These are phyloP conservation scores for Lentinula guzmanii DNA, from an alignment of 768 basidiomycete genomes.

Conservation along the genomic window DNA sequence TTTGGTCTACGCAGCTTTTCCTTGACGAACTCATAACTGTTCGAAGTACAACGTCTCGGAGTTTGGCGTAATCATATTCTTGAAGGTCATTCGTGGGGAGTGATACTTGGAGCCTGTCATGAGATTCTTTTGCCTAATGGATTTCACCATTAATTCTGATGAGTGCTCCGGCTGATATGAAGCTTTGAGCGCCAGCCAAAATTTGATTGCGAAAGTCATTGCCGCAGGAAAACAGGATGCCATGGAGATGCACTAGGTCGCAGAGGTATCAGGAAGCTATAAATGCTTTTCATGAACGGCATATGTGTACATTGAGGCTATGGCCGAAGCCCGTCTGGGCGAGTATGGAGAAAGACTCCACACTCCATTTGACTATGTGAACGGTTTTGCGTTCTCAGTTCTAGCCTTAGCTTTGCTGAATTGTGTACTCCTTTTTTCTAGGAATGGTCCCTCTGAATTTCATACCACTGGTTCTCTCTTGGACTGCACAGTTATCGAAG, in stretches of 20 bases:
- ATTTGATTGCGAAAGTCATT: conserved; percentile 19
- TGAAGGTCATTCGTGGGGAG: too few species aligned
- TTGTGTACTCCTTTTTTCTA: conserved; percentile 2
- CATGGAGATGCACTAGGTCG: conserved; percentile 19
- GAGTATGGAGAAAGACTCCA: conserved; percentile 24
- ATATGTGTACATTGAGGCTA: conserved; percentile 19
- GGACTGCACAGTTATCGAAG: conserved; percentile 20
- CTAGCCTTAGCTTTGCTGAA: background rate
- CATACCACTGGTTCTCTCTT: conserved; percentile 17
- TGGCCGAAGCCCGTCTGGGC: conserved; percentile 20
- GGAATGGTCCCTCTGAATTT: conserved; percentile 25
- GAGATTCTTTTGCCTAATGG: too few species aligned
- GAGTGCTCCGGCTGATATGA: conserved; percentile 20
- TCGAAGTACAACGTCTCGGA: too few species aligned
- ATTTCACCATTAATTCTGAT: too few species aligned
- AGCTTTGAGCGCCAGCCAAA: conserved; percentile 19
- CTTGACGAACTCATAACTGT: too few species aligned
- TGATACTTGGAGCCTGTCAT: too few species aligned
- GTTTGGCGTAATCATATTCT: too few species aligned
- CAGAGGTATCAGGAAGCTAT: conserved; percentile 24
- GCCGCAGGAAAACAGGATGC: conserved; percentile 23
- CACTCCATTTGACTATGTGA: conserved; percentile 29
- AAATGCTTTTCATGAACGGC: conserved; percentile 19
- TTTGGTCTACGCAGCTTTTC: too few species aligned
- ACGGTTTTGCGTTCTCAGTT: background rate